Evolutionary conservation across 139 green algal genomes (phyloP), one percentile per base, ranked within the genome.

Genomic region (Coelastrella sp.): DNA sequence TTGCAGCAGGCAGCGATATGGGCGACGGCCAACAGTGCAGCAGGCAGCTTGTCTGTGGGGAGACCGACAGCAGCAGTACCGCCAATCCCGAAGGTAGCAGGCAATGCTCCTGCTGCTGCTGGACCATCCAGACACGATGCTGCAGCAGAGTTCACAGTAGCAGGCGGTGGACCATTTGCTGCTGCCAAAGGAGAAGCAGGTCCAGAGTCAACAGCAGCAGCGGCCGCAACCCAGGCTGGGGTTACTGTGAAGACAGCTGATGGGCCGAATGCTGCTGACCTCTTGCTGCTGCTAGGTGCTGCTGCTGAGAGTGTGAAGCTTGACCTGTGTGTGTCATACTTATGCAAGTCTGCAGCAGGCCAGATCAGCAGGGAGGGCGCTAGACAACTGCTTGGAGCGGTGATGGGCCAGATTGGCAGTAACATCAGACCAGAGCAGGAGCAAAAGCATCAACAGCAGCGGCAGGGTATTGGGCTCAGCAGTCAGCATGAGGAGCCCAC

Each of bases 341-440:
- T 90, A 58, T 76, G 68, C 22, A 90, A 83, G 74, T 57, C 85
- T 47, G 57, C 85, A 74, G 85, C 74, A 5, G 85, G 85, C 11
- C 73, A 83, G 73, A 16, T 90, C 16, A 81, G 20, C 57, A 89
- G 13, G 3, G n/a, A 56, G 57, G 66, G 68, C 17, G 83, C 83
- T 14, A 22, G 13, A 10, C 20, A 58, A 56, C 71, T 89, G 84
- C 71, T 83, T 58, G 61, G 61, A 5, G 5, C 54, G 3, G 4
- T n/a, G 23, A 47, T 47, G 32, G 32, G 32, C 32, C 32, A 47
- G 32, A 47, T 47, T 47, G 32, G 32, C 32, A 47, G 32, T 47
- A 47, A 47, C 32, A 47, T 47, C 32, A 47, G 32, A 47, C 32
- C 32, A 47, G 32, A 47, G 32, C 32, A 47, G 32, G 32, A 47